Evolutionary conservation across 768 basidiomycete genomes (phyloP).

Genomic region (Tephrocybe sp.): DNA sequence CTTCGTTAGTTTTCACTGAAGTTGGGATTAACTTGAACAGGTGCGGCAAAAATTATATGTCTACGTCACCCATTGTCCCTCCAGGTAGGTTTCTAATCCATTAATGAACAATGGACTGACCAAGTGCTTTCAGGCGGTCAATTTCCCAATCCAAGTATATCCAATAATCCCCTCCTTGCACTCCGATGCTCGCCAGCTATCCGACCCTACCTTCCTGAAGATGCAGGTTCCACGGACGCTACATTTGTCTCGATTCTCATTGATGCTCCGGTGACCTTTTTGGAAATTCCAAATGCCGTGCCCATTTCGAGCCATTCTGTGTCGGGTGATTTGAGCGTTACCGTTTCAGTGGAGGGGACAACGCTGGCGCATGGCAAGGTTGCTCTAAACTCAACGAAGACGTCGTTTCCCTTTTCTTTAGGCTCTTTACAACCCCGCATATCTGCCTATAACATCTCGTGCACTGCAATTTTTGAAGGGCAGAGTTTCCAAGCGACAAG

Average conservation of each 20-base stretch:
- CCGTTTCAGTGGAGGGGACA: constrained; percentile 43
- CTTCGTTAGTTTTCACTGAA: no score
- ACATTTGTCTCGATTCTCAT: constrained; percentile 46
- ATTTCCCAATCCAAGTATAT: constrained; percentile 37
- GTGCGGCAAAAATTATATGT: constrained; percentile 58
- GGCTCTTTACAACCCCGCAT: constrained; percentile 39
- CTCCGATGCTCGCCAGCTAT: constrained; percentile 58
- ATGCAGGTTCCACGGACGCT: constrained; percentile 27
- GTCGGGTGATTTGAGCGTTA: constrained; percentile 34
- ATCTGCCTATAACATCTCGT: constrained; percentile 33
- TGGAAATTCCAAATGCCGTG: constrained; percentile 42
- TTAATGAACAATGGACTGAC: neutral
- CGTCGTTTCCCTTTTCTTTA: constrained; percentile 48
- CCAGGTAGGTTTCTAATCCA: constrained; percentile 33
- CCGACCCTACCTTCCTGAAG: constrained; percentile 58
- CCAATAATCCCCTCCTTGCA: constrained; percentile 45
- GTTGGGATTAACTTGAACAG: no score
- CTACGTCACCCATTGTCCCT: constrained; percentile 33
- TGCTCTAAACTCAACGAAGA: constrained; percentile 49
- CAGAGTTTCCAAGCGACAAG: constrained; percentile 46
- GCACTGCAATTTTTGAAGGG: constrained; percentile 33
- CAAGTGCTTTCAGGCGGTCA: constrained; percentile 31
- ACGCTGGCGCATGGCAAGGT: constrained; percentile 40
- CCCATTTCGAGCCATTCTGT: constrained; percentile 32
- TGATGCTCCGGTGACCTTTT: constrained; percentile 48